Conservation (phyloP, 495 filamentous ascomycete genomes). For the Peziza echinospora region DNA sequence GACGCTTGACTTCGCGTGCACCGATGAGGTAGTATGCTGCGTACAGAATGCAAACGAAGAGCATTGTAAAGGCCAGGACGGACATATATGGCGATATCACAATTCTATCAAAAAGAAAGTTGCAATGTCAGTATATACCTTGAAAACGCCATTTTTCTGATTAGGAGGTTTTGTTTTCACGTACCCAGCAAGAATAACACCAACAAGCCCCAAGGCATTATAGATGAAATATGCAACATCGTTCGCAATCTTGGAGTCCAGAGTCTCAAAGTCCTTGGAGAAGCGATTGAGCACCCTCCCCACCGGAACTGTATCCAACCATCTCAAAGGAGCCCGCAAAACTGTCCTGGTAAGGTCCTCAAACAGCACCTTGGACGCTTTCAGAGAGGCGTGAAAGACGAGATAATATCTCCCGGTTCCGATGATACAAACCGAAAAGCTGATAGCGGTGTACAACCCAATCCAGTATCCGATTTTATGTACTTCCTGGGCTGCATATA, state of each 20-base stretch:
- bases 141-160: too few relatives aligned
- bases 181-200: conserved; percentile 35
- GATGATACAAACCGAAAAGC: conserved; percentile 31
- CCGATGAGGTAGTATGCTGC: conserved; percentile 40
- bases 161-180: conserved; percentile 1
- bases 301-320: conserved; percentile 62
- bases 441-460: conserved; percentile 41
- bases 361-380: conserved; percentile 43
- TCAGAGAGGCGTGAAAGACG: conserved; percentile 36
- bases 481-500: conserved; percentile 6
- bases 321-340: conserved; percentile 47
- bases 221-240: conserved; percentile 35
- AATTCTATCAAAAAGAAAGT: conserved; percentile 9
- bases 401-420: conserved; percentile 37
- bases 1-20: conserved; percentile 53
- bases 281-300: conserved; percentile 65
- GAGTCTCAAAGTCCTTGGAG: conserved; percentile 49
- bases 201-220: conserved; percentile 31
- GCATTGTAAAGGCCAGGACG: conserved; percentile 31
- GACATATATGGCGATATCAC: conserved; percentile 43
- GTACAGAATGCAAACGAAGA: conserved; percentile 33
- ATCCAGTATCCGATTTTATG: conserved; percentile 38
- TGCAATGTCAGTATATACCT: conserved; percentile 1
- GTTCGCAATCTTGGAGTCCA: conserved; percentile 42
- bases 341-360: conserved; percentile 39